Evolutionary conservation across 116 monocot genomes (phyloP).

Genomic region (Cymodocea nodosa): DNA sequence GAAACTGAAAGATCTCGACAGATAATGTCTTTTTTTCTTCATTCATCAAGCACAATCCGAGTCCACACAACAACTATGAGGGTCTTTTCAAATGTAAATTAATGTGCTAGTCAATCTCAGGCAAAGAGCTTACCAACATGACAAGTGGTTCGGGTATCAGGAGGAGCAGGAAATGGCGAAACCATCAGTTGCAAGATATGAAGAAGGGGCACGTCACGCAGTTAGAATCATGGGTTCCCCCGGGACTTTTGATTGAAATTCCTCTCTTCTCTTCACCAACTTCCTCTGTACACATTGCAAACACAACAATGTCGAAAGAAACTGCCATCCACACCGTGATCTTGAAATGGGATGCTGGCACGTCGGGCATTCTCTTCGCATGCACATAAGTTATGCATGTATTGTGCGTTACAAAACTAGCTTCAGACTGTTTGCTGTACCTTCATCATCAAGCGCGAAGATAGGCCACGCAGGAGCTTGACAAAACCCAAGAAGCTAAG

Average conservation of each 20-base stretch:
- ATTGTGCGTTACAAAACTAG: neutral
- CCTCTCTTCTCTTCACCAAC: neutral
- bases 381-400: neutral
- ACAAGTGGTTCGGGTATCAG: neutral
- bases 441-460: constrained; percentile 16
- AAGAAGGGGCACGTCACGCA: neutral
- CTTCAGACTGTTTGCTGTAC: neutral
- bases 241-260: neutral
- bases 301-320: no score
- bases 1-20: no score
- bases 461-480: constrained; percentile 59
- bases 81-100: no score
- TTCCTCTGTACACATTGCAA: constrained; percentile 2
- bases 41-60: no score
- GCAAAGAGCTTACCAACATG: no score
- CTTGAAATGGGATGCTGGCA: no score
- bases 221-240: neutral
- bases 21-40: no score
- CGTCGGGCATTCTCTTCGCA: no score
- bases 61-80: no score
- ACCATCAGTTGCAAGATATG: neutral
- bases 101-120: no score
- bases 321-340: no score
- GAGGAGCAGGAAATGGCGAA: neutral
- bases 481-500: constrained; percentile 82